Evolutionary conservation across 202 grass and related monocot species (phyloP), one percentile per base, ranked within the genome.

Genomic region (Hordeum pubiflorum): DNA sequence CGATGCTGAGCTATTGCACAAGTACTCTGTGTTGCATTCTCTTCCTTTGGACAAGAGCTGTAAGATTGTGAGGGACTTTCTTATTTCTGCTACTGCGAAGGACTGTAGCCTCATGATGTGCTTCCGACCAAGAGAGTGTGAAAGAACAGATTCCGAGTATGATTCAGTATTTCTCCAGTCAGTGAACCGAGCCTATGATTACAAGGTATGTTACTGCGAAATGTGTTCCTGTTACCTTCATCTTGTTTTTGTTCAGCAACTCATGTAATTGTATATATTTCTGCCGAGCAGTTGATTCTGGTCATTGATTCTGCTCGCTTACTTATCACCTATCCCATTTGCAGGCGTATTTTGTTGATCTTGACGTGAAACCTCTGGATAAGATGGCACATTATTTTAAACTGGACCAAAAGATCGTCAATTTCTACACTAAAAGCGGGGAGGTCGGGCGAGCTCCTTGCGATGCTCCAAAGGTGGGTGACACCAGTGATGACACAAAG

Each of bases 91-190:
- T 61, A 98, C 96, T 7, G 86, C 85, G 50, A 98, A 98, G 80
- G 92, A 98, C 61, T 98, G 96, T 85, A 95, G 96, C 83, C 52
- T 98, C 76, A 95, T 98, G 90, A 84, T 98, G 55, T 87, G 87
- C 65, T 95, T 98, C 83, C 87, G 75, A 48, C 87, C 88, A 82
- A 87, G 77, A 76, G 65, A 91, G 27, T 57, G 74, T 78, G 80
- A 69, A 54, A 79, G 14, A 56, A 9, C 59, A 65, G 65, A 58
- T 85, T 87, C 80, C 14, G 76, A 78, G 77, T 91, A 85, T 81
- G 81, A 91, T 88, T 91, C 90, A 3, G 69, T 93, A 32, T 78
- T 58, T 86, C 91, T 98, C 70, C 44, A 86, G 65, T 93, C 92
- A 44, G 76, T 84, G 24, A 86, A 95, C 72, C 84, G 75, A 83